Conservation (phyloP, 768 basidiomycete genomes). For the Collybiopsis luxurians region DNA sequence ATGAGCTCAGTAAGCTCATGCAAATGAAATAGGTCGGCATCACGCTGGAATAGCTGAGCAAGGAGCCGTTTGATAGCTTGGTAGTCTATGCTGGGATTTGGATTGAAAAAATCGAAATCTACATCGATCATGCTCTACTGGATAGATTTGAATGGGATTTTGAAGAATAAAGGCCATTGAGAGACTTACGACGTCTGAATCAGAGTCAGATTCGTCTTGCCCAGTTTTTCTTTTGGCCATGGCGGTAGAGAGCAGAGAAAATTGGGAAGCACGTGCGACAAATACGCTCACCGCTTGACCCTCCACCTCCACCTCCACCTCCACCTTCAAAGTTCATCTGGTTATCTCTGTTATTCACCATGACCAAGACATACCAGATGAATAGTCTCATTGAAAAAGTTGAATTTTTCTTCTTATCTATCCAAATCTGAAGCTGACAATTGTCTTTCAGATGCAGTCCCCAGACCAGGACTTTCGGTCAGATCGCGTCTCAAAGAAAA, state of each 20-base stretch:
- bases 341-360: constrained; percentile 30
- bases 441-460: constrained; percentile 70
- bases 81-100: constrained; percentile 79
- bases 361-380: constrained; percentile 87
- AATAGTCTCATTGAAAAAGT: constrained; percentile 84
- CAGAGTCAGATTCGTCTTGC: constrained; percentile 32
- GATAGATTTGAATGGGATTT: constrained; percentile 15
- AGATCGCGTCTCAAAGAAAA: constrained; percentile 2
- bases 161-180: not conserved
- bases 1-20: constrained; percentile 80
- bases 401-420: not conserved
- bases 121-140: constrained; percentile 73
- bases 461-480: constrained; percentile 91
- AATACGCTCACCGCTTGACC: not conserved
- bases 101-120: constrained; percentile 93
- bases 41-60: constrained; percentile 66
- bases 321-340: not conserved
- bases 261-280: not conserved
- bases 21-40: constrained; percentile 69
- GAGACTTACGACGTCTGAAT: constrained; percentile 26
- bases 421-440: constrained; percentile 7
- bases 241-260: not conserved
- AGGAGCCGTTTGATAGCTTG: constrained; percentile 79
- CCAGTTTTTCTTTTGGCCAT: constrained; percentile 59
- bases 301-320: not conserved